Evolutionary conservation across 768 basidiomycete species (phyloP), one percentile per base, ranked within the genome.

Genomic region (Naganishia kalamii): DNA sequence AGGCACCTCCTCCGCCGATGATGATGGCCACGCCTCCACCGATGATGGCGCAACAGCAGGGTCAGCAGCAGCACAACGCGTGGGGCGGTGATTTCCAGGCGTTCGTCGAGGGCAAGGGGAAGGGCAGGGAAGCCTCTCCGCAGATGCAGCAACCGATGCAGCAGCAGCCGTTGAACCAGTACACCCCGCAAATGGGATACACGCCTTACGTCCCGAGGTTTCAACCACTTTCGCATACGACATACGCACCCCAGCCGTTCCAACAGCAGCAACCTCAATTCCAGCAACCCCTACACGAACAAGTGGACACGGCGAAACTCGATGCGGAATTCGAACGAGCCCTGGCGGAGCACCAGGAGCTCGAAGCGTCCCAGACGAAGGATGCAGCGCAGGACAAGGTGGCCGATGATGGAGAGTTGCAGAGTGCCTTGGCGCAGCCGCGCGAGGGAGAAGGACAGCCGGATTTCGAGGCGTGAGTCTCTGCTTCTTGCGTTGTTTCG

Each of bases 381-480:
- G 66, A 25, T 25, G 67, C 71, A 27, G 66, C 69, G 57, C 68
- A 60, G 23, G 60, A 35, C 17, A 44, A 68, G 33, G 69, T 71
- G 41, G 61, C 69, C n/a, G 75, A 74, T 17, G 68, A 67, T 40
- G 51, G 30, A 12, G 65, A 66, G 59, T 30, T 33, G 0, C 43
- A 50, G 60, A 27, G 41, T n/a, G 32, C 47, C 12, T 30, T 50
- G 4, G 21, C 32, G 25, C 13, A 37, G 48, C 23, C 49, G 32
- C 17, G 25, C 41, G 64, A 49, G 35, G 64, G 63, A 17, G 41
- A 40, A n/a, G 30, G 25, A 49, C 33, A 90, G 60, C 84, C 83
- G 4, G 89, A 89, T 75, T 89, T 90, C 64, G 89, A 91, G 69
- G 87, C 87, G 52, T 65, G 35, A 33, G 57, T 63, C 5, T n/a